phyloP scores from a whole-genome alignment of 495 filamentous ascomycete genomes.

The Lindgomyces ingoldianus region DNA sequence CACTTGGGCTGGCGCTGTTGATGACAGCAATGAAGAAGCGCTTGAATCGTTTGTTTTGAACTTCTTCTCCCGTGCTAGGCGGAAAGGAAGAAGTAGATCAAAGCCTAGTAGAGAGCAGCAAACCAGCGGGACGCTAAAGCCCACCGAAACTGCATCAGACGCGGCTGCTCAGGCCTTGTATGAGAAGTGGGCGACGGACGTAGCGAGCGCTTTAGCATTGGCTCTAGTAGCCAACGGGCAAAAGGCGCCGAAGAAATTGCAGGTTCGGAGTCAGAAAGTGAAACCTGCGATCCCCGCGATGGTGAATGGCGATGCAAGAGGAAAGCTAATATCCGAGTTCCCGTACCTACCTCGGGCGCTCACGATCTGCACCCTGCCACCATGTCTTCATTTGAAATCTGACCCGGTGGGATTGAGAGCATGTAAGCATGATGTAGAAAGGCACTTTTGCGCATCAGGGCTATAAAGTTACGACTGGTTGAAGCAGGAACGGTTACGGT shows the following conservation, averaged over 20 bases:
- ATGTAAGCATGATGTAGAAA: constrained; percentile 34
- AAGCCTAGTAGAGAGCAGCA: neutral
- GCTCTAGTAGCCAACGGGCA: neutral
- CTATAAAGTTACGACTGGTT: constrained; percentile 33
- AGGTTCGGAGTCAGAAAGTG: constrained; percentile 9
- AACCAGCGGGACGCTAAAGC: neutral
- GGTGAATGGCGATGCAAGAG: too few relatives aligned
- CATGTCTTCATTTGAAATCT: constrained; percentile 14
- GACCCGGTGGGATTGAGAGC: constrained; percentile 18
- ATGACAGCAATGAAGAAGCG: constrained; percentile 28
- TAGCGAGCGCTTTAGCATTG: neutral
- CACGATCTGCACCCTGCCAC: constrained; percentile 7
- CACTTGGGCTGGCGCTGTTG: constrained; percentile 33
- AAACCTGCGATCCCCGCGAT: neutral
- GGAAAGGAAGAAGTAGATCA: constrained; percentile 6
- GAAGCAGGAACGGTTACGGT: constrained; percentile 31
- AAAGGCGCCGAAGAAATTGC: constrained; percentile 16
- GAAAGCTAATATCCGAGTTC: constrained; percentile 15
- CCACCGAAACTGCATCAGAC: neutral
- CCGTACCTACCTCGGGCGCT: constrained; percentile 23
- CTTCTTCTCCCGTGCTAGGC: constrained; percentile 14
- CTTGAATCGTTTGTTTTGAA: constrained; percentile 27
- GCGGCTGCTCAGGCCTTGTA: constrained; percentile 16
- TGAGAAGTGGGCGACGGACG: constrained; percentile 20
- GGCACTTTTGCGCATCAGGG: constrained; percentile 23